A percentile compares a stretch with the other conserved stretches of the same genome.
Evolutionary conservation across 108 stramenopile species (phyloP).

Genomic region (Chaetoceros tenuissimus): DNA sequence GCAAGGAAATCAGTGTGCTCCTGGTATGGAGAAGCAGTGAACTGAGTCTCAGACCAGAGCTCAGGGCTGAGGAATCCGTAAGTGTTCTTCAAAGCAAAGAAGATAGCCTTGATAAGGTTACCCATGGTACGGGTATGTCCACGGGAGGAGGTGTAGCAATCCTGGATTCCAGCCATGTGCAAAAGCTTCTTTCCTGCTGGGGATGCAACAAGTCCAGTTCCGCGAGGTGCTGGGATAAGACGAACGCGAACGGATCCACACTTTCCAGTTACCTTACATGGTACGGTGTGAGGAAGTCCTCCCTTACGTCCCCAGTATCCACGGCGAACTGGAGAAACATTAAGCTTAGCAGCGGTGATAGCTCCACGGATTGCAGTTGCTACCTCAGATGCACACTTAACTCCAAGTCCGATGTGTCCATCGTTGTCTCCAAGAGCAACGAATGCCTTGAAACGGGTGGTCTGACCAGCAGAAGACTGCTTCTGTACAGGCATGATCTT

Average conservation of each 20-base stretch:
- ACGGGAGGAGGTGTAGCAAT: constrained; percentile 87
- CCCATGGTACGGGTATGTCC: constrained; percentile 99
- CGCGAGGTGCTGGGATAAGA: constrained; percentile 99
- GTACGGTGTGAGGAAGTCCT: constrained; percentile 98
- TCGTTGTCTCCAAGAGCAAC: constrained; percentile 95
- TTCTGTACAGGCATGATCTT: constrained; percentile 99
- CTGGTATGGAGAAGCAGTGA: constrained; percentile 87
- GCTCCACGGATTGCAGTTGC: constrained; percentile 99
- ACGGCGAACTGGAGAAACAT: constrained; percentile 96
- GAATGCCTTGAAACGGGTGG: constrained; percentile 99
- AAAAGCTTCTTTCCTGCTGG: constrained; percentile 98
- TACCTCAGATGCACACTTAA: constrained; percentile 98
- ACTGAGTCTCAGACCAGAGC: constrained; percentile 93
- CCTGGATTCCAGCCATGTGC: constrained; percentile 97
- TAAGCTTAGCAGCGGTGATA: constrained; percentile 98
- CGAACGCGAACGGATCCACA: constrained; percentile 99
- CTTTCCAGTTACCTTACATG: constrained; percentile 99
- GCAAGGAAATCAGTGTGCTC: constrained; percentile 99
- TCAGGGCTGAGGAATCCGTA: constrained; percentile 99
- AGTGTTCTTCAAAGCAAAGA: constrained; percentile 93
- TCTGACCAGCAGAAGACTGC: constrained; percentile 99
- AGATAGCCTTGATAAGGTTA: constrained; percentile 99
- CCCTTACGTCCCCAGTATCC: constrained; percentile 98
- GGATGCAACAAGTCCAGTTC: constrained; percentile 98
- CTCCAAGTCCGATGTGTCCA: constrained; percentile 99